These are phyloP conservation scores for Pythium myriotylum DNA, from an alignment of 352 stramenopile genomes.

Conservation along the genomic window DNA sequence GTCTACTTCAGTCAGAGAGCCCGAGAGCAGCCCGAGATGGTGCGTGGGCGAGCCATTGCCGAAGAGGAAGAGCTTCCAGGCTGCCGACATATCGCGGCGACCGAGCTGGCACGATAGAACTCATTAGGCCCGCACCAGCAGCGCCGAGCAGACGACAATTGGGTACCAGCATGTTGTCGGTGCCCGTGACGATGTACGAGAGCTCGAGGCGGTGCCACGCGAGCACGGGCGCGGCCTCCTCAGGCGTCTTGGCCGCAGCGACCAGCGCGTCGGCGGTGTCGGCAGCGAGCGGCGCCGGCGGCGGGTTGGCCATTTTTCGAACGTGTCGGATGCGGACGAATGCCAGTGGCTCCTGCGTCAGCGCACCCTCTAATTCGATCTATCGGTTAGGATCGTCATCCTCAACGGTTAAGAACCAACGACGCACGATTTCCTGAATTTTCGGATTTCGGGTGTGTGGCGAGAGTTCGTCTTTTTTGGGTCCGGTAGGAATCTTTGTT, in stretches of 20 bases:
- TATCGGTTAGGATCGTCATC: neutral
- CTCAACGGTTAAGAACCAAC: neutral
- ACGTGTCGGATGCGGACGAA: constrained; percentile 12
- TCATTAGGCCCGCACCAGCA: too few species aligned
- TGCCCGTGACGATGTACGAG: constrained; percentile 28
- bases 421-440: constrained; percentile 1
- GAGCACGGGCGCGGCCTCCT: neutral
- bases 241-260: neutral
- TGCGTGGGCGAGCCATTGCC: constrained; percentile 84
- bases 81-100: constrained; percentile 55
- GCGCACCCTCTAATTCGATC: neutral
- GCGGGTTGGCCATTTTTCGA: constrained; percentile 11
- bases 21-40: constrained; percentile 77
- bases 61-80: constrained; percentile 85
- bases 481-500: neutral
- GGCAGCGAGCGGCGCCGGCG: constrained; percentile 2
- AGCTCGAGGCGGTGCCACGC: constrained; percentile 40
- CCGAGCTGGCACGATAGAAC: constrained; percentile 40
- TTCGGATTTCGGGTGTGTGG: constrained; percentile 1
- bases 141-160: too few species aligned
- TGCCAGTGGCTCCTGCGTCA: constrained; percentile 4
- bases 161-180: constrained; percentile 52
- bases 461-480: neutral
- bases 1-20: constrained; percentile 74
- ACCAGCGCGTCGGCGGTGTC: constrained; percentile 5